Evolutionary conservation across 768 basidiomycete genomes (phyloP).

Genomic region (Xerocomellus chrysenteron): DNA sequence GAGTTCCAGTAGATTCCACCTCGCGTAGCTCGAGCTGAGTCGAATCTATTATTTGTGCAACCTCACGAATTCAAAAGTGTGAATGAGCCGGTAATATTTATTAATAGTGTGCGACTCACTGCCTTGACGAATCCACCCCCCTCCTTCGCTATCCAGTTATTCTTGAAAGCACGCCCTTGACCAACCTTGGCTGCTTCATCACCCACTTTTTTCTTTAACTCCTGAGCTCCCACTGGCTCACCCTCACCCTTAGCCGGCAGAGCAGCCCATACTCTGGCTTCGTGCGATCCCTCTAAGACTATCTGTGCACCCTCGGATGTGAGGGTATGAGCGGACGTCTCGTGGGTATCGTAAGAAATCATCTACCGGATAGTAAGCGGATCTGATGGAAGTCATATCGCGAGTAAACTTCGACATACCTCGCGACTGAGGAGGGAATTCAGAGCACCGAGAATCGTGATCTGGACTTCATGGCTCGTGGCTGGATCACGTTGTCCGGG

Average conservation of each 20-base stretch:
- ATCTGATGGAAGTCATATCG: constrained; percentile 1
- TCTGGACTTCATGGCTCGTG: constrained; percentile 73
- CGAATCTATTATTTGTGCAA: constrained; percentile 61
- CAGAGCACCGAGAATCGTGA: constrained; percentile 81
- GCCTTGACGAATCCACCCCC: constrained; percentile 83
- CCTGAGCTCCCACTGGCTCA: constrained; percentile 58
- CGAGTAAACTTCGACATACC: constrained; percentile 41
- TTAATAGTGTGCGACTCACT: constrained; percentile 46
- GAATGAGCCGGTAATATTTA: neutral
- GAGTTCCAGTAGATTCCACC: constrained; percentile 69
- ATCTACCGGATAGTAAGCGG: constrained; percentile 52
- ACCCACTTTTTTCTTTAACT: constrained; percentile 76
- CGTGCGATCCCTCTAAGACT: constrained; percentile 82
- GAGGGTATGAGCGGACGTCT: constrained; percentile 67
- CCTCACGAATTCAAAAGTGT: constrained; percentile 40
- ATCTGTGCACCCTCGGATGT: constrained; percentile 85
- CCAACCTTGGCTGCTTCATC: constrained; percentile 91
- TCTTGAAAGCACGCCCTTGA: constrained; percentile 95
- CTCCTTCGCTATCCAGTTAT: constrained; percentile 93
- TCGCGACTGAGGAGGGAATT: constrained; percentile 89
- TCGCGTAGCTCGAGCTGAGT: constrained; percentile 76
- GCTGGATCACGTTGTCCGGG: constrained; percentile 62
- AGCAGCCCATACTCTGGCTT: constrained; percentile 90
- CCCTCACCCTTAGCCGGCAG: constrained; percentile 73
- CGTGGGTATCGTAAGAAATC: constrained; percentile 77